Percentiles rank a stretch among this genome's conserved stretches.
phyloP scores from a whole-genome alignment of 1,139 yeast species.

The Candida buenavistaensis region DNA sequence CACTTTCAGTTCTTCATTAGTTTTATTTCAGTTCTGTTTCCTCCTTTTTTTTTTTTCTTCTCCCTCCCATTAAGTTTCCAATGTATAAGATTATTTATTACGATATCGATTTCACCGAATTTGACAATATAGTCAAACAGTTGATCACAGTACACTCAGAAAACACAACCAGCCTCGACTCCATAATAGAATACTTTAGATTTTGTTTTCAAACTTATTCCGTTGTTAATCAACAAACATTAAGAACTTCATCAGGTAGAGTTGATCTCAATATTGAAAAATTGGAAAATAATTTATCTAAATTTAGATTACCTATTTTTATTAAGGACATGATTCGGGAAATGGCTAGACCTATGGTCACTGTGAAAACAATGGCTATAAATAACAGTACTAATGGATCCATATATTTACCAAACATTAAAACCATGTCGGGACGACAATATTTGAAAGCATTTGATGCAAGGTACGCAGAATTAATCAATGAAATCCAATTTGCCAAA shows the following conservation, averaged over 20 bases:
- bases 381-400: neutral
- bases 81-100: slow-evolving; percentile 6
- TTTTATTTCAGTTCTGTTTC: neutral
- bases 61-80: neutral
- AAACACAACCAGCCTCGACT: neutral
- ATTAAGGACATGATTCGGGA: slow-evolving; percentile 11
- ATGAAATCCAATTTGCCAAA: neutral
- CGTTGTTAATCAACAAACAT: slow-evolving; percentile 10
- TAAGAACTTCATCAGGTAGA: slow-evolving; percentile 1
- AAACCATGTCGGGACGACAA: neutral
- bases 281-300: slow-evolving; percentile 4
- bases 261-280: slow-evolving; percentile 2
- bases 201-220: slow-evolving; percentile 8
- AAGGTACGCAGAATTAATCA: neutral
- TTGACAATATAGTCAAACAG: slow-evolving; percentile 7
- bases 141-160: neutral
- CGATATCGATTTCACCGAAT: slow-evolving; percentile 7
- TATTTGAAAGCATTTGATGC: neutral
- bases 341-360: slow-evolving; percentile 12
- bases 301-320: slow-evolving; percentile 6
- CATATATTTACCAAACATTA: slow-evolving; percentile 8
- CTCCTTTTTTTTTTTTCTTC: neutral
- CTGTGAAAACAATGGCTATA: neutral
- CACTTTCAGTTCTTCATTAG: no score
- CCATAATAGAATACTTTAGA: slow-evolving; percentile 8